These are phyloP conservation scores for barley (Hordeum vulgare) DNA, from an alignment of 176 grass and related monocot species.

Conservation along the genomic window MorexV3_pseudomolecules_assembly NC_058522.1:533305461-533305960, in stretches of 20 bases:
- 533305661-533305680: neutral
- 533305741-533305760: neutral
- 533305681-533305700: neutral
- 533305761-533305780: neutral
- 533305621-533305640: neutral
- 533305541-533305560: neutral
- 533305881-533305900: neutral
- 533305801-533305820: neutral
- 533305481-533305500: conserved; percentile 1
- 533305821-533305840: neutral
- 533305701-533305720: neutral
- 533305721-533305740: neutral
- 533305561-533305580: neutral
- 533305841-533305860: too few species aligned
- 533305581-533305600: neutral
- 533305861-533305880: neutral
- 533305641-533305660: neutral
- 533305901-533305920: neutral
- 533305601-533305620: neutral
- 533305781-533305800: neutral
- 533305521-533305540: neutral
- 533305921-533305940: neutral
- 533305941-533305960: neutral
- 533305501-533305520: neutral
- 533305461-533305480: conserved; percentile 85